A percentile compares a stretch with the other conserved stretches of the same genome.
These are phyloP conservation scores for Fusarium cyanostomum DNA, from an alignment of 2,329 filamentous ascomycete species.

Conservation along the genomic window DNA sequence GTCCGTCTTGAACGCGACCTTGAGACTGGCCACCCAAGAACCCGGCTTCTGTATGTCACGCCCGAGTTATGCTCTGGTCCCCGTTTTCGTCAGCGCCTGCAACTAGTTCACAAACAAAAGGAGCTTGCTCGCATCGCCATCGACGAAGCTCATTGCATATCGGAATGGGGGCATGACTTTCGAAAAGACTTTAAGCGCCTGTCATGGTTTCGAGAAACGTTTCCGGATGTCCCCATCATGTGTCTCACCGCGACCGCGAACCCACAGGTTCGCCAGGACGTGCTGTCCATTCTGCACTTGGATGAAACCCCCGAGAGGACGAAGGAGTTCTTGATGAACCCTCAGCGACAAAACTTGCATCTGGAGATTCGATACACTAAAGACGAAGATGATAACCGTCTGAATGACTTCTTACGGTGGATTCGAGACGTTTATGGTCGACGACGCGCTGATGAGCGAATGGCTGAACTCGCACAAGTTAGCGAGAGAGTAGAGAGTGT, in stretches of 20 bases:
- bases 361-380: constrained; percentile 87
- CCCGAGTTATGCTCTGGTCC: constrained; percentile 86
- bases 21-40: constrained; percentile 85
- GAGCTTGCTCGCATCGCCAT: constrained; percentile 90
- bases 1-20: constrained; percentile 80
- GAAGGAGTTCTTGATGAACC: constrained; percentile 83
- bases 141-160: constrained; percentile 96
- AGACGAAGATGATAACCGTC: constrained; percentile 76
- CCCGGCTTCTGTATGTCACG: constrained; percentile 88
- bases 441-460: constrained; percentile 68
- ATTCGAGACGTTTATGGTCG: constrained; percentile 77
- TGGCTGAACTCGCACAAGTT: constrained; percentile 63
- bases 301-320: constrained; percentile 66
- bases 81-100: constrained; percentile 78
- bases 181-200: constrained; percentile 90
- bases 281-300: constrained; percentile 78
- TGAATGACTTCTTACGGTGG: constrained; percentile 80
- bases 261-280: constrained; percentile 79
- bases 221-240: constrained; percentile 88
- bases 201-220: constrained; percentile 83
- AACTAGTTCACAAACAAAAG: constrained; percentile 78
- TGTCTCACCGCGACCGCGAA: constrained; percentile 95
- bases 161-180: constrained; percentile 98
- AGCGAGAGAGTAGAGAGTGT: constrained; percentile 70
- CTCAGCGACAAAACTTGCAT: constrained; percentile 85